Percentiles rank a stretch among this genome's conserved stretches.
These are phyloP conservation scores for Schoenoplectus triqueter DNA, from an alignment of 202 grass and related monocot species.

Conservation along the genomic window DNA sequence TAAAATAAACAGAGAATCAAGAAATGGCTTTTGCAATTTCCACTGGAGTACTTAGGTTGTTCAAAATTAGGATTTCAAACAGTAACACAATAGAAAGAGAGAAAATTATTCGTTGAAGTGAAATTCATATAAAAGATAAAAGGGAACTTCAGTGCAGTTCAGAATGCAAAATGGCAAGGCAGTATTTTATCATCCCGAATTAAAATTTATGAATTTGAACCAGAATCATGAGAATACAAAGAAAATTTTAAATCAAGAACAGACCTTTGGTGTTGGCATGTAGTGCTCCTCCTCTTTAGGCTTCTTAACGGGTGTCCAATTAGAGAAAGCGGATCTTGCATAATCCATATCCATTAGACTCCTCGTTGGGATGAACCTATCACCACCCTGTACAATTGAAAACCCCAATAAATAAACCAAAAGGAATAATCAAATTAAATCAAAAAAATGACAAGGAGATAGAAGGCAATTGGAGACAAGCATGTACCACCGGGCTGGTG, in stretches of 20 bases:
- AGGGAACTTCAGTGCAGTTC: background rate
- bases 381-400: slow-evolving; percentile 29
- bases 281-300: slow-evolving; percentile 29
- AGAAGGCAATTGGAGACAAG: background rate
- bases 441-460: background rate
- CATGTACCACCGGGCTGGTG: slow-evolving; percentile 33
- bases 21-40: background rate
- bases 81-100: background rate
- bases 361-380: slow-evolving; percentile 50
- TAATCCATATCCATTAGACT: slow-evolving; percentile 51
- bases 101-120: background rate
- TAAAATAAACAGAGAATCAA: slow-evolving; percentile 21
- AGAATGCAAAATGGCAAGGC: background rate
- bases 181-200: background rate
- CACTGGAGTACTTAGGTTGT: background rate
- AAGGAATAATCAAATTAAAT: slow-evolving; percentile 22
- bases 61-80: background rate
- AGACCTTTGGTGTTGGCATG: slow-evolving; percentile 36
- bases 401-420: slow-evolving; percentile 9
- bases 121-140: background rate
- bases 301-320: slow-evolving; percentile 24
- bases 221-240: slow-evolving; percentile 7
- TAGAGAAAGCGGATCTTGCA: slow-evolving; percentile 35
- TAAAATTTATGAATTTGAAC: background rate
- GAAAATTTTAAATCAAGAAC: slow-evolving; percentile 21